Evolutionary conservation across 2,329 filamentous ascomycete genomes (phyloP).

Genomic region (Sphaerulina populicola): DNA sequence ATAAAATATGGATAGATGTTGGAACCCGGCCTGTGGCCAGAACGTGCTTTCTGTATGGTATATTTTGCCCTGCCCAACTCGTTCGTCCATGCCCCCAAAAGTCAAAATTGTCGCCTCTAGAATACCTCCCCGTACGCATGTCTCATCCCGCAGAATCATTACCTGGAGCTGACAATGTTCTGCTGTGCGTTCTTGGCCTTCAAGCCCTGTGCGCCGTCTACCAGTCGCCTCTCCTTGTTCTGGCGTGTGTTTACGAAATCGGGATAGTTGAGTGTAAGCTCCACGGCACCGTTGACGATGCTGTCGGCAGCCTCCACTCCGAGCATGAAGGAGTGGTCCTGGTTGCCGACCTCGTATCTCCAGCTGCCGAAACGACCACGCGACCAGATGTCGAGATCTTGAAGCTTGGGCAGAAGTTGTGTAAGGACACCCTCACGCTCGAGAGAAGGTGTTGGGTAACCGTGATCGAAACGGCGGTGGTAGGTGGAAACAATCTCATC

Average conservation of each 20-base stretch:
- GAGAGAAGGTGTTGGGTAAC: conserved; percentile 88
- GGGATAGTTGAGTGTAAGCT: conserved; percentile 91
- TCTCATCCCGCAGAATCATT: not conserved
- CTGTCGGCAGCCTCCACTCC: conserved; percentile 88
- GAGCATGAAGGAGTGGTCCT: conserved; percentile 97
- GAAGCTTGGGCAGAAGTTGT: conserved; percentile 83
- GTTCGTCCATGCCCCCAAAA: not conserved
- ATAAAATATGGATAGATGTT: too few relatives aligned
- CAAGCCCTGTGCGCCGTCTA: conserved; percentile 54
- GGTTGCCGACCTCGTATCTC: conserved; percentile 95
- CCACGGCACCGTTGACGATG: conserved; percentile 79
- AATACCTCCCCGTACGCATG: not conserved
- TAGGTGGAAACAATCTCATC: conserved; percentile 98
- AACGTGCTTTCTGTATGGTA: too few relatives aligned
- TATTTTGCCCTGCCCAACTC: too few relatives aligned
- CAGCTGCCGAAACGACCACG: conserved; percentile 96
- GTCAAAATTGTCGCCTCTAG: not conserved
- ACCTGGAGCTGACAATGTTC: conserved; percentile 9
- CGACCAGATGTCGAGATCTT: conserved; percentile 85
- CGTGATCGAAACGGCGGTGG: conserved; percentile 95
- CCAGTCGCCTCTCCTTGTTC: conserved; percentile 57
- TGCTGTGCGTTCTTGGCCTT: conserved; percentile 32
- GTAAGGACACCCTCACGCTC: conserved; percentile 93
- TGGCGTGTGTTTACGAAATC: conserved; percentile 81
- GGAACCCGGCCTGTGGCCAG: too few relatives aligned